Evolutionary conservation across 2,329 filamentous ascomycete genomes (phyloP).

Genomic region (Sordariomycetes sp.): DNA sequence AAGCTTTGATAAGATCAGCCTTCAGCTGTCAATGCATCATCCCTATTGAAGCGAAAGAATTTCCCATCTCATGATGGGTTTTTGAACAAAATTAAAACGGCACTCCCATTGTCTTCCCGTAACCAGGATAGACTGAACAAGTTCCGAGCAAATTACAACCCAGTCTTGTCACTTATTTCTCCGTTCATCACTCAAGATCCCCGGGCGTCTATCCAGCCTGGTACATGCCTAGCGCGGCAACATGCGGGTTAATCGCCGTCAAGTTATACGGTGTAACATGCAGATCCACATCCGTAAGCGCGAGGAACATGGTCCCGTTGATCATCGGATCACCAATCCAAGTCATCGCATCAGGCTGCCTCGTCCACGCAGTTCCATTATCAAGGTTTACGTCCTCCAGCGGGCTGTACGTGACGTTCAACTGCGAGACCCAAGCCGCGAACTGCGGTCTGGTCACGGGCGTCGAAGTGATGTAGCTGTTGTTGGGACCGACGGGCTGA

Average conservation of each 20-base stretch:
- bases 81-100: too few species aligned
- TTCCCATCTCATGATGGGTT: too few species aligned
- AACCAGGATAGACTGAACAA: too few species aligned
- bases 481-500: conserved; percentile 60
- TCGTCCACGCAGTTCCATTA: conserved; percentile 47
- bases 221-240: conserved; percentile 62
- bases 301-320: conserved; percentile 71
- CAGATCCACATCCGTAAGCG: conserved; percentile 55
- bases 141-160: background rate
- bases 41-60: too few species aligned
- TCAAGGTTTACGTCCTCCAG: conserved; percentile 34
- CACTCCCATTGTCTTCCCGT: too few species aligned
- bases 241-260: conserved; percentile 59
- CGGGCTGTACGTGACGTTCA: conserved; percentile 59
- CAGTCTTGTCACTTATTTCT: background rate
- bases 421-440: conserved; percentile 65
- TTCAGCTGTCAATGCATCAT: too few species aligned
- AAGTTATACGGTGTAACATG: conserved; percentile 68
- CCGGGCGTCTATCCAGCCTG: conserved; percentile 54
- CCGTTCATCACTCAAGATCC: background rate
- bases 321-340: conserved; percentile 55
- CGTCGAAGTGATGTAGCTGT: conserved; percentile 59
- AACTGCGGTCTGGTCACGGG: conserved; percentile 47
- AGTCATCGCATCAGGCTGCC: conserved; percentile 58
- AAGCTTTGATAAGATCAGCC: too few species aligned